phyloP scores from a whole-genome alignment of 257 asterid species.

The Voacanga thouarsii region DNA sequence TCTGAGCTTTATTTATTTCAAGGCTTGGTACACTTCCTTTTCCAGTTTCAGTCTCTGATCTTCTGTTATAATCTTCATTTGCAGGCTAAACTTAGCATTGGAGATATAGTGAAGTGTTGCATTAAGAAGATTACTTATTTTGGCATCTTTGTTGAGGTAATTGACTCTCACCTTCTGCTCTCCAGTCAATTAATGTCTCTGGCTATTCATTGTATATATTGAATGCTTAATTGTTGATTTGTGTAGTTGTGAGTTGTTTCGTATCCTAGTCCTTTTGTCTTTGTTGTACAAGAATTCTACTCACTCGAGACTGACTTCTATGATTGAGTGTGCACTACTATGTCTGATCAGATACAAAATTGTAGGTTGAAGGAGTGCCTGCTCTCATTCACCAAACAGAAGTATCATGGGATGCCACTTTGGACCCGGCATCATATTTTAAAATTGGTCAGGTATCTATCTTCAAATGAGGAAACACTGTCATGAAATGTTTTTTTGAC shows the following conservation, averaged over 20 bases:
- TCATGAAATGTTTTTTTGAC: too few species aligned
- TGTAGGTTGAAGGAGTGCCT: constrained; percentile 90
- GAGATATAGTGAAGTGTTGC: constrained; percentile 85
- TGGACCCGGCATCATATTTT: constrained; percentile 76
- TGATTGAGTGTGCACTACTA: constrained; percentile 10
- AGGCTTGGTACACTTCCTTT: constrained; percentile 15
- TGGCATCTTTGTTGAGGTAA: constrained; percentile 94
- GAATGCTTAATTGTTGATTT: background rate
- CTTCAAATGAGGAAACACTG: constrained; percentile 6
- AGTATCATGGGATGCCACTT: constrained; percentile 94
- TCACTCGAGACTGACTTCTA: background rate
- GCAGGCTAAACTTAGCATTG: constrained; percentile 75
- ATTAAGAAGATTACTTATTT: constrained; percentile 85
- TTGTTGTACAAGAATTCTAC: constrained; percentile 1
- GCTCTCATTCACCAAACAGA: constrained; percentile 92
- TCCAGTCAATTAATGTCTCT: background rate
- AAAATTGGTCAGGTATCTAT: constrained; percentile 82
- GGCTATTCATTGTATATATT: constrained; percentile 1
- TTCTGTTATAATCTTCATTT: constrained; percentile 15
- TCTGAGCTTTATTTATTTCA: background rate
- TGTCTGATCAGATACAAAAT: constrained; percentile 3
- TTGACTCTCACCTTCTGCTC: constrained; percentile 3
- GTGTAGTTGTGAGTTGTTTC: background rate
- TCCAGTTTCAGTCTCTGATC: constrained; percentile 1
- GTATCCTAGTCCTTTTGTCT: background rate